phyloP scores from a whole-genome alignment of 495 filamentous ascomycete genomes.

The Podospora conica region DNA sequence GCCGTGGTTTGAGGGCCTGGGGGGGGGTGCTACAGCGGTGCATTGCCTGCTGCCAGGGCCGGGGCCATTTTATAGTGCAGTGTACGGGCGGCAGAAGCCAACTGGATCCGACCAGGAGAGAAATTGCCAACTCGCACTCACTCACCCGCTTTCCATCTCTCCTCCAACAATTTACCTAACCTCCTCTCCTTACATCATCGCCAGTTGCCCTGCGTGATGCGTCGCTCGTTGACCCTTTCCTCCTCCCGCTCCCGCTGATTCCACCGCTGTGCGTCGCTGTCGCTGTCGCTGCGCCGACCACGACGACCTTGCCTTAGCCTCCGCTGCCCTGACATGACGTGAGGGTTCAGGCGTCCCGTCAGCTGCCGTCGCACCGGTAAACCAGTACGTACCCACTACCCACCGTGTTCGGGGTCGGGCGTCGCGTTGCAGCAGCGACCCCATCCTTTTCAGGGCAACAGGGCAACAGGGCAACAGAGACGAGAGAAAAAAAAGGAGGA shows the following conservation, averaged over 20 bases:
- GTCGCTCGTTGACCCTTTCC: constrained; percentile 16
- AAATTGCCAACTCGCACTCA: not conserved
- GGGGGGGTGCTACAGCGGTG: not conserved
- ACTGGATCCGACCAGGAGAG: not conserved
- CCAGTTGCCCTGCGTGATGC: constrained; percentile 11
- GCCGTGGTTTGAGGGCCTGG: not conserved
- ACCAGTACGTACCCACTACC: not conserved
- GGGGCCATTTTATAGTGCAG: not conserved
- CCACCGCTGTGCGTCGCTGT: constrained; percentile 1
- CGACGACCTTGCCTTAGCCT: not conserved
- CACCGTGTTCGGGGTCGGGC: constrained; percentile 1
- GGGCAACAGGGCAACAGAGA: not conserved
- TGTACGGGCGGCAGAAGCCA: not conserved
- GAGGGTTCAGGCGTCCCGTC: not conserved
- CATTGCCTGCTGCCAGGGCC: not conserved
- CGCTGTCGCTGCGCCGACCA: not conserved
- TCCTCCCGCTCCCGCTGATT: not conserved
- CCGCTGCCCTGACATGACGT: constrained; percentile 2
- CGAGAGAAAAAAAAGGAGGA: not conserved
- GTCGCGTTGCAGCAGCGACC: not conserved
- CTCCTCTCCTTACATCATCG: not conserved
- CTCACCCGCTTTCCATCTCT: not conserved
- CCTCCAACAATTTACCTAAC: not conserved
- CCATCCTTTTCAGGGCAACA: not conserved
- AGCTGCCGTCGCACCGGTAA: not conserved